Conservation (phyloP, 1,284 basidiomycete species). For the Cutaneotrichosporon cyanovorans region DNA sequence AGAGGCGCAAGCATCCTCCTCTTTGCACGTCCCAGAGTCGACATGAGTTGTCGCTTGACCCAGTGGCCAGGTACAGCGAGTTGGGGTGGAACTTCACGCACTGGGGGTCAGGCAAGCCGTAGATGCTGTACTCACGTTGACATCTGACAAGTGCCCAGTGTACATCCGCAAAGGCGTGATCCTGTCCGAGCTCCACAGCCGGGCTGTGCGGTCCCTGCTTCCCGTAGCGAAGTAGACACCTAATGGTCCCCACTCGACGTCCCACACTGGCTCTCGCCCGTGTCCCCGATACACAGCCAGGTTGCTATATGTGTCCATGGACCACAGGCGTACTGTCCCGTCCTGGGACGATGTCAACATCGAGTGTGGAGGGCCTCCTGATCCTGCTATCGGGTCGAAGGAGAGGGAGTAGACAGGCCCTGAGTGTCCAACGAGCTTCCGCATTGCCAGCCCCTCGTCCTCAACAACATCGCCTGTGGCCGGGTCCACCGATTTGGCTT, state of each 20-base stretch:
- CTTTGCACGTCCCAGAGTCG: slow-evolving; percentile 98
- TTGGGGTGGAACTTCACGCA: slow-evolving; percentile 96
- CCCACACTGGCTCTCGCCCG: slow-evolving; percentile 90
- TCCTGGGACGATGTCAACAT: slow-evolving; percentile 92
- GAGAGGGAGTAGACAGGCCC: slow-evolving; percentile 91
- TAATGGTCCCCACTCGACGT: slow-evolving; percentile 95
- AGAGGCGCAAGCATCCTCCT: slow-evolving; percentile 86
- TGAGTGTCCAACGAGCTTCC: slow-evolving; percentile 93
- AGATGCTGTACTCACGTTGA: slow-evolving; percentile 64
- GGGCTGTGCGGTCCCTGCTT: slow-evolving; percentile 86
- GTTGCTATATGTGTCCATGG: slow-evolving; percentile 87
- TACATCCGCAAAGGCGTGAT: slow-evolving; percentile 83
- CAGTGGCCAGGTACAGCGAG: slow-evolving; percentile 92
- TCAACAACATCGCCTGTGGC: slow-evolving; percentile 46
- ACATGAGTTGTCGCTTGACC: slow-evolving; percentile 91
- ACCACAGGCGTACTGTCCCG: slow-evolving; percentile 86
- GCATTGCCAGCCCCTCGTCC: slow-evolving; percentile 69
- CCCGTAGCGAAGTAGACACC: slow-evolving; percentile 98
- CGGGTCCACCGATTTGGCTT: slow-evolving; percentile 51
- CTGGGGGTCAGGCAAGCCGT: slow-evolving; percentile 46
- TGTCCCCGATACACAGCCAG: slow-evolving; percentile 92
- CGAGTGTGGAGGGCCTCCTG: slow-evolving; percentile 73
- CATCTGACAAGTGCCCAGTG: slow-evolving; percentile 92
- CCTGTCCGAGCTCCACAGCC: slow-evolving; percentile 93
- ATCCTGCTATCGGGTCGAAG: slow-evolving; percentile 86